Evolutionary conservation across 2,329 filamentous ascomycete genomes (phyloP).

Genomic region (Monilinia vaccinii-corymbosi): DNA sequence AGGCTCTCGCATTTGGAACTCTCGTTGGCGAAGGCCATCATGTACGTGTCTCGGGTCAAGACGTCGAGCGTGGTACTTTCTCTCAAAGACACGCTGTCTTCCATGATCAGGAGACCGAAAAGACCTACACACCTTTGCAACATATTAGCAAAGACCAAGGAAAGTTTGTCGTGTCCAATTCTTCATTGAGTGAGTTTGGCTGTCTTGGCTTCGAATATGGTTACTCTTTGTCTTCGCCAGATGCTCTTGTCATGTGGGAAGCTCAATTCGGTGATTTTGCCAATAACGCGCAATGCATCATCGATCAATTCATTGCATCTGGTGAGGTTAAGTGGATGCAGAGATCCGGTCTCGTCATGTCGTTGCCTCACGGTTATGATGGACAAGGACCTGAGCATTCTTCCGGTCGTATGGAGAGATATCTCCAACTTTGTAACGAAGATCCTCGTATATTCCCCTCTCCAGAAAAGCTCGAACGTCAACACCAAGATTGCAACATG

Average conservation of each 20-base stretch:
- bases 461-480: slow-evolving; percentile 81
- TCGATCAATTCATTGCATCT: slow-evolving; percentile 97
- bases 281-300: slow-evolving; percentile 98
- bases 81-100: slow-evolving; percentile 95
- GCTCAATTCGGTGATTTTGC: slow-evolving; percentile 99
- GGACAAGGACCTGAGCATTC: slow-evolving; percentile 98
- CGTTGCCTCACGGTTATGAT: slow-evolving; percentile 94
- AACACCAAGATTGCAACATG: slow-evolving; percentile 99
- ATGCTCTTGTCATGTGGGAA: slow-evolving; percentile 98
- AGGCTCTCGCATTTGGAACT: slow-evolving; percentile 89
- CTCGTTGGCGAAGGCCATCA: slow-evolving; percentile 91
- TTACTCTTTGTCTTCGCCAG: slow-evolving; percentile 93
- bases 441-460: slow-evolving; percentile 89
- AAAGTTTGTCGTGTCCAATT: slow-evolving; percentile 95
- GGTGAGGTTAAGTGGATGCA: slow-evolving; percentile 99
- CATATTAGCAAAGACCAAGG: slow-evolving; percentile 84
- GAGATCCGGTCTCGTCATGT: slow-evolving; percentile 92
- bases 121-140: slow-evolving; percentile 87
- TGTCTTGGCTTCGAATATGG: slow-evolving; percentile 96
- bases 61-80: slow-evolving; percentile 98
- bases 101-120: slow-evolving; percentile 93
- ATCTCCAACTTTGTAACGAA: slow-evolving; percentile 94
- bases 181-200: slow-evolving; percentile 62
- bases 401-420: slow-evolving; percentile 92
- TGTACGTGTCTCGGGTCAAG: slow-evolving; percentile 94